Conservation (phyloP, 2,329 filamentous ascomycete genomes). For the Diaporthe ampelina region DNA sequence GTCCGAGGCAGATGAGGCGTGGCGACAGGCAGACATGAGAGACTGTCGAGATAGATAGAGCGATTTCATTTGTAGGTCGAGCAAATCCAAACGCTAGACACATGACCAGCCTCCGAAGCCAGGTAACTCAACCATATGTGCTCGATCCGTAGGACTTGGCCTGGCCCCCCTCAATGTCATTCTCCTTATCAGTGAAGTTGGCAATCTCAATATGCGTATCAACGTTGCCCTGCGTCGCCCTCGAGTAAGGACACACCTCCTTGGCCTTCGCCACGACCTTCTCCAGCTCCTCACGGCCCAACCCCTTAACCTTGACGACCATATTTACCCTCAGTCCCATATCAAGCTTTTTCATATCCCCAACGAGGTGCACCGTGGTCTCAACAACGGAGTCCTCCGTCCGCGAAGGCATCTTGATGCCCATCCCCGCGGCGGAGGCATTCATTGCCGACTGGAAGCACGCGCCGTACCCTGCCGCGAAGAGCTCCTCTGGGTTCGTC, state of each 20-base stretch:
- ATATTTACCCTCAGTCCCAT: conserved; percentile 60
- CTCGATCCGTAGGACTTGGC: conserved; percentile 25
- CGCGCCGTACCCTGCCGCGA: conserved; percentile 61
- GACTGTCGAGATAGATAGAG: not conserved
- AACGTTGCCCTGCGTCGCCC: conserved; percentile 48
- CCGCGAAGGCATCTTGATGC: conserved; percentile 56
- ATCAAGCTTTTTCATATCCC: conserved; percentile 59
- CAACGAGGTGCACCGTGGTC: conserved; percentile 59
- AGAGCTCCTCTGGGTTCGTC: conserved; percentile 63
- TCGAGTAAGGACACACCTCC: conserved; percentile 49
- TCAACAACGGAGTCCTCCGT: conserved; percentile 55
- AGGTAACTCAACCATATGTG: not conserved
- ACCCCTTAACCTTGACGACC: conserved; percentile 53
- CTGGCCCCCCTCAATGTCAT: not conserved
- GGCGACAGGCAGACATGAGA: not conserved
- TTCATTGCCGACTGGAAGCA: conserved; percentile 64
- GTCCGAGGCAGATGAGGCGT: no score
- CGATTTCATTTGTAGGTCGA: conserved; percentile 9
- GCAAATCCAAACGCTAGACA: not conserved
- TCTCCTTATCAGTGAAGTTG: conserved; percentile 4
- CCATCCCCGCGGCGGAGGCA: conserved; percentile 55
- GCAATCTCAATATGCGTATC: conserved; percentile 46
- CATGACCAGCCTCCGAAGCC: not conserved
- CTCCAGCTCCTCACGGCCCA: conserved; percentile 46
- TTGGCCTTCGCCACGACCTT: conserved; percentile 47